Conservation (phyloP, 106 monocot species). For the Ottelia alismoides region DNA sequence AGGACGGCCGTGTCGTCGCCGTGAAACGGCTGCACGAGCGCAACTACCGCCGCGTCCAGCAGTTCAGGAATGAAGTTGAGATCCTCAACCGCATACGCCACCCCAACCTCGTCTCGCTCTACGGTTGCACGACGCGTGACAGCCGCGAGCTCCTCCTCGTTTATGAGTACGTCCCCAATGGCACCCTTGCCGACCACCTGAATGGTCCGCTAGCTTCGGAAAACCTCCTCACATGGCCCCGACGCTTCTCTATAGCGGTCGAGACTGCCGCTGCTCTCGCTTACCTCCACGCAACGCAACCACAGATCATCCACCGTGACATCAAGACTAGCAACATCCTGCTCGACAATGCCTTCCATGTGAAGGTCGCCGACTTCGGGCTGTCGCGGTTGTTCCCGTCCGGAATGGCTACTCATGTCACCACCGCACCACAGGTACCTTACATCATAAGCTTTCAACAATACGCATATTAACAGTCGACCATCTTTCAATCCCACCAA, state of each 20-base stretch:
- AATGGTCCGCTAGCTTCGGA: conserved; percentile 1
- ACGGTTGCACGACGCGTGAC: conserved; percentile 8
- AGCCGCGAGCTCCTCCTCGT: conserved; percentile 15
- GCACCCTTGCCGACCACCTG: conserved; percentile 14
- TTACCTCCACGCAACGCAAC: conserved; percentile 10
- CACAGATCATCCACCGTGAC: conserved; percentile 18
- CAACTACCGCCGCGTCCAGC: too few species aligned
- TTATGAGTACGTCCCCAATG: conserved; percentile 18
- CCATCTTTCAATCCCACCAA: too few species aligned
- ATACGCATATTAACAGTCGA: too few species aligned
- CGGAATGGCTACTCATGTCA: conserved; percentile 6
- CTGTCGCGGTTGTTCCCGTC: conserved; percentile 13
- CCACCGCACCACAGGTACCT: conserved; percentile 14
- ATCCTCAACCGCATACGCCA: too few species aligned
- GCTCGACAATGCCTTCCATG: conserved; percentile 9
- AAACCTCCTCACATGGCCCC: conserved; percentile 4
- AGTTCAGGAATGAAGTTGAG: too few species aligned
- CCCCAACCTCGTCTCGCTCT: too few species aligned
- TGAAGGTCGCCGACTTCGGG: conserved; percentile 16
- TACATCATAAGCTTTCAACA: too few species aligned
- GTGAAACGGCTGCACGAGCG: too few species aligned
- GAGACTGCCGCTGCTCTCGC: conserved; percentile 12
- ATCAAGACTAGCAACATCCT: conserved; percentile 24
- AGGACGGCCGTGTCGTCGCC: too few species aligned
- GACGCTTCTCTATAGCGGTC: conserved; percentile 6